A percentile compares a stretch with the other conserved stretches of the same genome.
Conservation (phyloP, 2,329 filamentous ascomycete species). For the Thermothelomyces thermophilus region DNA sequence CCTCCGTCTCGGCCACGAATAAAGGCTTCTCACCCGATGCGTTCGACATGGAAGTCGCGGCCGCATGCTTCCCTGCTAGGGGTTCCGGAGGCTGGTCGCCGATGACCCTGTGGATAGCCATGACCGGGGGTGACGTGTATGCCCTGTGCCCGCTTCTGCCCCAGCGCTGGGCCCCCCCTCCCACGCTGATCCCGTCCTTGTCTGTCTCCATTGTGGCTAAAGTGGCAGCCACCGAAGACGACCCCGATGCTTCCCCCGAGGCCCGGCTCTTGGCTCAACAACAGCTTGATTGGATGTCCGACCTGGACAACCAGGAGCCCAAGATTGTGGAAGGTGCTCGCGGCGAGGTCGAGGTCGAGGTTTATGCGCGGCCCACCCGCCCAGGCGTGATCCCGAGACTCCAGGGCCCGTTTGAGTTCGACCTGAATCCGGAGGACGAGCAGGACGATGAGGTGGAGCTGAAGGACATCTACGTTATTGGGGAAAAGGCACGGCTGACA, state of each 20-base stretch:
- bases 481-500: conserved; percentile 53
- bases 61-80: conserved; percentile 68
- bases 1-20: conserved; percentile 65
- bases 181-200: conserved; percentile 72
- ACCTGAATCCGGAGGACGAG: conserved; percentile 45
- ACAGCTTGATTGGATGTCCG: conserved; percentile 61
- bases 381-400: conserved; percentile 54
- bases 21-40: conserved; percentile 82
- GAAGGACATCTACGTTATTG: conserved; percentile 57
- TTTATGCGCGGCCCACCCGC: conserved; percentile 50
- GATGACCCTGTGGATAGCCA: conserved; percentile 97
- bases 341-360: conserved; percentile 45
- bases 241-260: conserved; percentile 45
- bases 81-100: conserved; percentile 80
- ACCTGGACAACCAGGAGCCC: conserved; percentile 57
- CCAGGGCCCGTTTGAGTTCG: conserved; percentile 56
- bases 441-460: conserved; percentile 52
- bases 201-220: conserved; percentile 77
- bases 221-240: conserved; percentile 55
- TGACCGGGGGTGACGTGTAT: conserved; percentile 88
- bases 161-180: conserved; percentile 72
- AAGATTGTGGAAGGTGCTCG: conserved; percentile 43
- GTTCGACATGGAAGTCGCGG: conserved; percentile 89
- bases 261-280: conserved; percentile 55
- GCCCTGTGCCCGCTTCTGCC: conserved; percentile 87